Base-by-base conservation (phyloP, 2,329 filamentous ascomycete species). In the Neonectria sp. region DNA sequence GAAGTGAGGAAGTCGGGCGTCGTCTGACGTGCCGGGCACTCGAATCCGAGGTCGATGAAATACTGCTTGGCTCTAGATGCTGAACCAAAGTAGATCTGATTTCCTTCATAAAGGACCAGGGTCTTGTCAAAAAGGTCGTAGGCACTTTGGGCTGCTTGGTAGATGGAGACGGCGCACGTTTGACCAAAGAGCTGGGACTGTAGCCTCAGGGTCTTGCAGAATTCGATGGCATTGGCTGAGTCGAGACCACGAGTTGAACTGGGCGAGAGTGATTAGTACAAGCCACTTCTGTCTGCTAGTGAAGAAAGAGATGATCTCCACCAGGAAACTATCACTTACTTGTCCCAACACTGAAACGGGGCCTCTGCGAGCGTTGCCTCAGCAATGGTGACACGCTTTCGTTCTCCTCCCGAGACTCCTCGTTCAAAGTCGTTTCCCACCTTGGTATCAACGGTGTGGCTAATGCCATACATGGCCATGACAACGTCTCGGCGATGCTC, bases 381-480 rank as follows among this genome's bases (percentile, higher is more conserved):
- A 1, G 91, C 91, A 70, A 94, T 93, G 37, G 89, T 90, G 11
- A 93, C 92, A 75, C 92, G 90, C 78, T 94, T 94, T 29, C 92
- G 84, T 80, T 95, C 92, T 60, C 92, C 92, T 72, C 92, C 92
- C 48, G 89, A 92, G 0, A 95, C 90, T 77, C 92, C 92, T 56
- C 91, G 21, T 21, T 88, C 6, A 91, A 80, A 84, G 67, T 91
- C 89, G 75, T 94, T 89, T 29, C 92, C 92, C 4, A 94, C 91
- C 2, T 88, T 83, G 0, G 92, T 94, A 73, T 92, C 86, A 73
- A 88, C 88, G 0, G 92, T 93, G 74, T 94, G 92, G 9, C 83
- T 85, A 62, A 94, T 93, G 6, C 91, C 91, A 70, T 94, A 94
- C 82, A 94, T 65, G 31, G 52, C 53, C 76, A 94, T 80, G 56